Evolutionary conservation across 2,329 filamentous ascomycete genomes (phyloP).

Genomic region (Myriosclerotinia duriaeana): DNA sequence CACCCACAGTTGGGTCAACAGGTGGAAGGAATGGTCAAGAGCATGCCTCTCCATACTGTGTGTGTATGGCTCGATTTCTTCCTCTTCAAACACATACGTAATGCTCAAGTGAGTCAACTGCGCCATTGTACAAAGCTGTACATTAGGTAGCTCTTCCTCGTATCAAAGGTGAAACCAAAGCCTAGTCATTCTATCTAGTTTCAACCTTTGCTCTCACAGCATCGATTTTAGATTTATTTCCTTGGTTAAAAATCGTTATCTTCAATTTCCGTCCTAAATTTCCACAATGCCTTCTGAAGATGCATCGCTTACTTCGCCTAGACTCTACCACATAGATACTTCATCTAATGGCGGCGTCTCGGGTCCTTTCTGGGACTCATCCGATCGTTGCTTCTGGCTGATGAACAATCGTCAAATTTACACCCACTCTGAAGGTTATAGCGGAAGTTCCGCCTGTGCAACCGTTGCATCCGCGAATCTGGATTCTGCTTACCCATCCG

Average conservation of each 20-base stretch:
- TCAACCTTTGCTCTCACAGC: neutral
- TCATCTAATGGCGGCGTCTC: constrained; percentile 12
- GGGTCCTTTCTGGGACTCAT: constrained; percentile 22
- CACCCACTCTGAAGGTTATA: constrained; percentile 17
- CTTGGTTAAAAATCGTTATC: neutral
- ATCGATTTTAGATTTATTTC: neutral
- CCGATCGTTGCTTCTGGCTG: constrained; percentile 18
- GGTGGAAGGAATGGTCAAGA: constrained; percentile 6
- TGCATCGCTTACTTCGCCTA: neutral
- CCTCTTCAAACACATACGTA: neutral
- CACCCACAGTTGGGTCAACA: constrained; percentile 9
- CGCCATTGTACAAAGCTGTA: constrained; percentile 11
- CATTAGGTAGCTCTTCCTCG: constrained; percentile 11
- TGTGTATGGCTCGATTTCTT: neutral
- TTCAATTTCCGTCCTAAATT: neutral
- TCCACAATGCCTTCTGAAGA: constrained; percentile 6
- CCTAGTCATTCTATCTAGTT: neutral
- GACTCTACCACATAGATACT: constrained; percentile 18
- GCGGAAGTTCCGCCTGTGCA: constrained; percentile 23
- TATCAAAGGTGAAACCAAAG: neutral
- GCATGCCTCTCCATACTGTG: neutral
- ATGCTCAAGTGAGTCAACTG: constrained; percentile 6
- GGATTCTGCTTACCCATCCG: constrained; percentile 17
- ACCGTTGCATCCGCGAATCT: constrained; percentile 18
- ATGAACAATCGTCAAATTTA: constrained; percentile 22